These are phyloP conservation scores for Starmerella davenportii DNA, from an alignment of 805 yeast species.

Conservation along the genomic window DNA sequence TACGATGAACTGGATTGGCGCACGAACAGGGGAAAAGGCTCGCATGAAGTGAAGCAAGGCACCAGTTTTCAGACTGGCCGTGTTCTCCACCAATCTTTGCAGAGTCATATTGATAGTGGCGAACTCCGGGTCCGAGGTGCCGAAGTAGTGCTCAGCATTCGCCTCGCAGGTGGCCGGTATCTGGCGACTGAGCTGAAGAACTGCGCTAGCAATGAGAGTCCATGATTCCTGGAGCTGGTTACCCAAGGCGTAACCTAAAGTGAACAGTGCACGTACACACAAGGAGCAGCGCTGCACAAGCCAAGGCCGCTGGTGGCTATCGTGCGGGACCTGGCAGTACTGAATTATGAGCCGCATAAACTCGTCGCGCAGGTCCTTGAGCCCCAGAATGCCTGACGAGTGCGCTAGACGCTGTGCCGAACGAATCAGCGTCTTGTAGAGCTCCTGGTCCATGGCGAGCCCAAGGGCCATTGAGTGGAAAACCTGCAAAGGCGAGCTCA, in stretches of 20 bases:
- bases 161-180: constrained; percentile 1
- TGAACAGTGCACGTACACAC: constrained; percentile 60
- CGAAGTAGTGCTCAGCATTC: constrained; percentile 5
- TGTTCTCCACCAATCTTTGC: constrained; percentile 43
- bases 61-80: constrained; percentile 34
- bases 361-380: constrained; percentile 40
- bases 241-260: constrained; percentile 69
- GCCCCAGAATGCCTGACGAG: constrained; percentile 57
- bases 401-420: constrained; percentile 69
- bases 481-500: constrained; percentile 23
- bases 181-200: constrained; percentile 7
- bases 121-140: constrained; percentile 18
- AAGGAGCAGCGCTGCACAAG: constrained; percentile 51
- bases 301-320: constrained; percentile 3
- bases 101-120: constrained; percentile 35
- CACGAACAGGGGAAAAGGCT: constrained; percentile 22
- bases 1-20: constrained; percentile 20
- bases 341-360: constrained; percentile 24
- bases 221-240: constrained; percentile 50
- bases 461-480: constrained; percentile 38
- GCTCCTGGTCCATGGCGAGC: constrained; percentile 50
- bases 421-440: constrained; percentile 49
- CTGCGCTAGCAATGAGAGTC: constrained; percentile 32
- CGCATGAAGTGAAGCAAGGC: constrained; percentile 34
- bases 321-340: constrained; percentile 12